Percentiles rank a stretch among this genome's conserved stretches.
Evolutionary conservation across 129 eudicot species (phyloP).

Genomic region (Tanacetum coccineum): DNA sequence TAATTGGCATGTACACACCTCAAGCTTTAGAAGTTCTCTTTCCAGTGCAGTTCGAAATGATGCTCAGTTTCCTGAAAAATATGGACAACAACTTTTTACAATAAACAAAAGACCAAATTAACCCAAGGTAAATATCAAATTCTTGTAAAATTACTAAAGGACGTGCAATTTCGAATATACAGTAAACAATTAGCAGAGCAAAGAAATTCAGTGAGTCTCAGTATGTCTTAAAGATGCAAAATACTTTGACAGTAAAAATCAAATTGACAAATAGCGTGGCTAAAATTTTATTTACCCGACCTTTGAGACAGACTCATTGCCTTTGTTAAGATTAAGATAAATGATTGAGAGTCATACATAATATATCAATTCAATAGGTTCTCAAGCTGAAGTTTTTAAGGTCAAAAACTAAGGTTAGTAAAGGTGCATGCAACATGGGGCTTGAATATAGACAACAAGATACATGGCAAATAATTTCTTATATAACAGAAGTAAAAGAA

Average conservation of each 20-base stretch:
- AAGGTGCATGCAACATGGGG: conserved; percentile 5
- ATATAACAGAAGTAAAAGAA: not conserved
- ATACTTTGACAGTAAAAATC: too few species aligned
- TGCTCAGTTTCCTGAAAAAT: conserved; percentile 79
- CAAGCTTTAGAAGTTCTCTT: conserved; percentile 59
- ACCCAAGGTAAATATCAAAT: not conserved
- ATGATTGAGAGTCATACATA: not conserved
- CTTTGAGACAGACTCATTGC: too few species aligned
- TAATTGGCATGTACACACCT: conserved; percentile 40
- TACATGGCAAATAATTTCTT: conserved; percentile 11
- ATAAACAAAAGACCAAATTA: not conserved
- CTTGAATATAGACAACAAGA: not conserved
- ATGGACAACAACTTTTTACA: not conserved
- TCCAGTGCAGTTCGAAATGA: conserved; percentile 62
- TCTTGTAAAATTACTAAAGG: not conserved
- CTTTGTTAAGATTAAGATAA: too few species aligned
- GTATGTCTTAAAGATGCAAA: not conserved
- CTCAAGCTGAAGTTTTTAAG: not conserved
- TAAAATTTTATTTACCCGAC: too few species aligned
- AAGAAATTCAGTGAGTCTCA: not conserved
- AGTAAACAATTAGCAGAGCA: not conserved
- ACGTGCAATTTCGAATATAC: not conserved
- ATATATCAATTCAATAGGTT: too few species aligned
- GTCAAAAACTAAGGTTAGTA: not conserved
- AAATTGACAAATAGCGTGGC: too few species aligned